Base-by-base conservation (phyloP, 2,329 filamentous ascomycete species). In the Trichoderma sp. region DNA sequence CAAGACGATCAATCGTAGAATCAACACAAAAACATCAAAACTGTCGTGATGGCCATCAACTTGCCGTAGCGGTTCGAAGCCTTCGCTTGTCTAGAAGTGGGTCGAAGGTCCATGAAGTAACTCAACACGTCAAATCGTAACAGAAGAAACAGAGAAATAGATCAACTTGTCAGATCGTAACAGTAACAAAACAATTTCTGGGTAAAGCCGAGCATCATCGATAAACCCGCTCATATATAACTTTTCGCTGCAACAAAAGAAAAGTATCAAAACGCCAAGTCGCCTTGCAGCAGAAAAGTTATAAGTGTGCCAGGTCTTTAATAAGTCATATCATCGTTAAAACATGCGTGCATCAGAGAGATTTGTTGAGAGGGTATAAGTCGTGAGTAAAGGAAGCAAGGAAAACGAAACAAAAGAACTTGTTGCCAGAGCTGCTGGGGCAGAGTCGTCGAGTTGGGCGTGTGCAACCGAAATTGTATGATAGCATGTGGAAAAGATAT, bases 261-360 rank as follows among this genome's bases (percentile, higher is more conserved):
- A 34, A 21, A 34, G 19, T 34, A 52, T 52, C 17, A 52, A 52
- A 52, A 52, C 50, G 50, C 50, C 50, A 52, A 30, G 15, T 52
- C 50, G 50, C 28, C 50, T 30, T 45, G 17, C 17, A 52, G 50
- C 50, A 30, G 15, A 52, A 19, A 39, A 39, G 34, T 12, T 39
- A 52, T 21, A 30, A 52, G 50, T 14, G 30, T 39, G 50, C 26
- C 50, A 30, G 50, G 50, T n/a, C 15, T 19, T 52, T n/a, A 39
- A 3, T 51, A 14, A 12, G 28, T 52, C 50, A n/a, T 52, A 14
- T 34, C 26, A 17, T 52, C 28, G 50, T 52, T 14, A 19, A 2
- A 52, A 39, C 2, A 24, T 1, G 10, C 10, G 34, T 7, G 28
- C 21, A 17, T 34, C 5, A 1, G 26, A 34, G 17, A n/a, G 5